Evolutionary conservation across 768 basidiomycete species (phyloP), one percentile per base, ranked within the genome.

Genomic region (Russula lepida): DNA sequence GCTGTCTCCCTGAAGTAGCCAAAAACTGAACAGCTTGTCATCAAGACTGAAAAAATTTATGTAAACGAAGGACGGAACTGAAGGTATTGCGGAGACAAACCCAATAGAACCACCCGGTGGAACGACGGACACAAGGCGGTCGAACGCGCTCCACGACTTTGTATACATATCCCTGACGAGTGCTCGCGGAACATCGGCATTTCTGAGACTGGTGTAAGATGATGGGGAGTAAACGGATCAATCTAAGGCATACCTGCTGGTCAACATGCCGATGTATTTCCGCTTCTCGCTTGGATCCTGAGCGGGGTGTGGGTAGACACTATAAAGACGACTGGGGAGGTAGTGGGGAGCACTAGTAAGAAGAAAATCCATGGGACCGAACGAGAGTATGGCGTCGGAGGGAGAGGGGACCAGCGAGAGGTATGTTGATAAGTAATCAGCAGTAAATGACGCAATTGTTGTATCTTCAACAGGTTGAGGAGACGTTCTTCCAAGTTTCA

Each of bases 91-190:
- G 11, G 28, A 49, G 56, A 75, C 84, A 43, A 69, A 90, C 87
- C 91, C 91, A 58, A 92, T 92, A 0, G 88, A 89, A 7, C 91
- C 91, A 11, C 90, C 91, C 0, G 90, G 90, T n/a, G 91, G 89
- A 0, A 93, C 89, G 62, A 93, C 90, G 5, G 88, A 87, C 19
- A 93, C 87, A 6, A 94, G 80, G 11, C 91, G 83, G 70, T 92
- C 90, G 67, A 94, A 92, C 2, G 90, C 90, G 69, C 88, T 90
- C 91, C 92, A 93, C 65, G 88, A 90, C 73, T 93, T 93, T 27
- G 89, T 92, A 69, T 93, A 93, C 87, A 91, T 88, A 66, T 92
- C 90, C 59, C 90, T 83, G 49, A 92, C 91, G 21, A 91, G 78
- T 1, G 89, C 87, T 53, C 90, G 82, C 12, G 91, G 88, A 27